A percentile compares a stretch with the other conserved stretches of the same genome.
Evolutionary conservation across 176 grass and related monocot species (phyloP).

Genomic region (Oryza australiensis): DNA sequence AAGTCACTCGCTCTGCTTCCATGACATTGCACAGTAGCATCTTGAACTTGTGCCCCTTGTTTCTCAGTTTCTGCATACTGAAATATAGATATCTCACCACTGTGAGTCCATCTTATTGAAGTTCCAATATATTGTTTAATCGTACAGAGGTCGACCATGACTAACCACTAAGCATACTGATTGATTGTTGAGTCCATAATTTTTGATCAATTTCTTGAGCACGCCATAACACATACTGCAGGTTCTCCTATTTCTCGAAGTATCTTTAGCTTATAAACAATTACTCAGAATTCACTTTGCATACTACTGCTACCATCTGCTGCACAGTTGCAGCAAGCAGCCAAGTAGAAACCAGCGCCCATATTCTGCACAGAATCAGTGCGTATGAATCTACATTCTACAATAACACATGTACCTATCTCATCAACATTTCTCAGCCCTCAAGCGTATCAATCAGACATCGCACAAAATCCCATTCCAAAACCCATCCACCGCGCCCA

Average conservation of each 20-base stretch:
- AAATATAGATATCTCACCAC: neutral
- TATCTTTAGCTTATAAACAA: neutral
- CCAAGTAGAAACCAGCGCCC: neutral
- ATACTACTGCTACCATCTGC: neutral
- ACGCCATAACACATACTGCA: neutral
- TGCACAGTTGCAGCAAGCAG: neutral
- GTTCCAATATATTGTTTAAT: neutral
- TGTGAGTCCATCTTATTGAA: neutral
- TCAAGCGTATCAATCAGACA: neutral
- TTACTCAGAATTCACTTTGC: neutral
- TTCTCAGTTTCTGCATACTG: neutral
- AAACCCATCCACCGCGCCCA: neutral
- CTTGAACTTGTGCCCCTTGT: neutral
- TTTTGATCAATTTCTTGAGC: neutral
- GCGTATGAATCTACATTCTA: neutral
- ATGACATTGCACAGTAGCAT: neutral
- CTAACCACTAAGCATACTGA: neutral
- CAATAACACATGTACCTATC: neutral
- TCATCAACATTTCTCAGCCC: slow-evolving; percentile 14
- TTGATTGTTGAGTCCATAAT: neutral
- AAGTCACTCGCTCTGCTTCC: neutral
- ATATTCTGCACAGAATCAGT: neutral
- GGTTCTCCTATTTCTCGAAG: neutral
- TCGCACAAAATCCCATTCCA: neutral
- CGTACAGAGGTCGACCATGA: neutral